Evolutionary conservation across 345 rosid species (phyloP), one percentile per base, ranked within the genome.

Genomic region (Balakata baccata): DNA sequence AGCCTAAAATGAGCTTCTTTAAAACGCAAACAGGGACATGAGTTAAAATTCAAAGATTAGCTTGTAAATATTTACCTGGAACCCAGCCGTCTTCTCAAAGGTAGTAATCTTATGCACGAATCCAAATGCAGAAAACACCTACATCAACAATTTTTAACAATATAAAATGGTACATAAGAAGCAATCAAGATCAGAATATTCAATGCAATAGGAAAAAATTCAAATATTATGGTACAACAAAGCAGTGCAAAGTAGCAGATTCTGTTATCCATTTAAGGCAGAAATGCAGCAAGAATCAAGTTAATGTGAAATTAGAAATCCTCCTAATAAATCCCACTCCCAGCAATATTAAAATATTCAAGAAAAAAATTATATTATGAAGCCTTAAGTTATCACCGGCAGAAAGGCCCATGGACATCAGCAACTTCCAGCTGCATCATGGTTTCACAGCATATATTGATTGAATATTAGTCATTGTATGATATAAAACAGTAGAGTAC

Each of bases 111-210:
- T 96, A 83, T 93, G 98, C 61, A 96, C 99, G 78, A 88, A 91
- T 69, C 99, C 99, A 84, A 96, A 96, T 53, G 99, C 94, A 72
- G 99, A 96, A 90, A 96, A 96, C 7, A 96, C 99, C 99, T 96
- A 91, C 89, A 86, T 56, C 22, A 78, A 61, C 72, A 23, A 79
- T 73, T 12, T 41, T 45, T 47, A 18, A 49, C 16, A 53, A 71
- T 23, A 34, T 67, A 38, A 61, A 39, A 45, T 56, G 11, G 57
- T 46, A 70, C n/a, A 52, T 38, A 53, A 64, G 16, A 41, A 73
- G 54, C 23, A 54, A 65, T 5, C 50, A 10, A 20, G 56, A 41
- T 54, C 6, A 14, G 45, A 12, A 53, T 64, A 20, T 34, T 17
- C 2, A 56, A 34, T 38, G 11, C 39, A 53, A 29, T 17, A n/a